Conservation (phyloP, 176 grass and related monocot species). For the Dendrocalamus sinicus region DNA sequence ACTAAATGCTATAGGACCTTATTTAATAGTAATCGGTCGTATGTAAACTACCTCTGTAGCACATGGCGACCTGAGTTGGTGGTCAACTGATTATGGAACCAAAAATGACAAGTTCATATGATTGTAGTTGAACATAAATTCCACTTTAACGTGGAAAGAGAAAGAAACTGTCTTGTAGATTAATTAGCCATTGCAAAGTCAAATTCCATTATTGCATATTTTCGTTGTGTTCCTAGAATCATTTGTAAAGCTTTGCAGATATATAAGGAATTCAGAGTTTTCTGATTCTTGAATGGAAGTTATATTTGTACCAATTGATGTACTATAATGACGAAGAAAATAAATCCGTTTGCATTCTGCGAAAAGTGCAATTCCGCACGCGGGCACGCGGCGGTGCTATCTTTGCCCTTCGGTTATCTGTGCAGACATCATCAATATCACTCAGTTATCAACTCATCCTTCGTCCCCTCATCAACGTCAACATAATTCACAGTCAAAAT, state of each 20-base stretch:
- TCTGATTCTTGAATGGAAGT: slow-evolving; percentile 21
- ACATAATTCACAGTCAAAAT: no score
- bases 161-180: slow-evolving; percentile 16
- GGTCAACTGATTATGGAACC: neutral
- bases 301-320: slow-evolving; percentile 30
- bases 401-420: no score
- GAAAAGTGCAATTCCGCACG: neutral
- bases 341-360: neutral
- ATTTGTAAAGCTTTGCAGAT: slow-evolving; percentile 43
- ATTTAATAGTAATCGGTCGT: neutral
- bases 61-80: slow-evolving; percentile 19
- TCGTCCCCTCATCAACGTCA: no score
- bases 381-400: neutral
- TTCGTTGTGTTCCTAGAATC: neutral
- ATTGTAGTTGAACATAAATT: slow-evolving; percentile 27
- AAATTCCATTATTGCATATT: neutral
- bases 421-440: no score
- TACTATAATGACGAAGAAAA: slow-evolving; percentile 11
- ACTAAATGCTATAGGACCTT: neutral
- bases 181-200: neutral
- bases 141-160: neutral
- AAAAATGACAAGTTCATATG: slow-evolving; percentile 14
- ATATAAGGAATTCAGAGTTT: slow-evolving; percentile 28
- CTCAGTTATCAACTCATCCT: no score
- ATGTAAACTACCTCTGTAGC: neutral